Conservation (phyloP, 257 asterid species). For the Handroanthus guayacan region DNA sequence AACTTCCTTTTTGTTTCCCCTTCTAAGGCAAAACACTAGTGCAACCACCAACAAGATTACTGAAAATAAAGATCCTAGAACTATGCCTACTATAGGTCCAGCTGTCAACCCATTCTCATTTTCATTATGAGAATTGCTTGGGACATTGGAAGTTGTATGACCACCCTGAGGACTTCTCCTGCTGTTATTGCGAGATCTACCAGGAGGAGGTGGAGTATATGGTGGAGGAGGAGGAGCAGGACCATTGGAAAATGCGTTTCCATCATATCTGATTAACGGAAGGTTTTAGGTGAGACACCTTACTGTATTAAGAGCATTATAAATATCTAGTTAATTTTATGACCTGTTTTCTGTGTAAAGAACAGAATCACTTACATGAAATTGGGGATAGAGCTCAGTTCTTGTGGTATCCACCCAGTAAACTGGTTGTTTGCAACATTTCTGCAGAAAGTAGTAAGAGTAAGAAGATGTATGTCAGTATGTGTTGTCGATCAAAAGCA, state of each 20-base stretch:
- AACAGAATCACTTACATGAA: conserved; percentile 70
- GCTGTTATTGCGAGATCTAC: conserved; percentile 56
- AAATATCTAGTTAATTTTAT: conserved; percentile 17
- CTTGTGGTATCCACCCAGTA: conserved; percentile 92
- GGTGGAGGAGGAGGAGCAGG: conserved; percentile 99
- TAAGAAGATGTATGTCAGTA: conserved; percentile 22
- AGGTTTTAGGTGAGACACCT: conserved; percentile 34
- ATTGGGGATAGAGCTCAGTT: conserved; percentile 70
- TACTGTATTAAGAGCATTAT: conserved; percentile 22
- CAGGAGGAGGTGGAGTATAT: conserved; percentile 85
- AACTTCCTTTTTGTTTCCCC: conserved; percentile 75
- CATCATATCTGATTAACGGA: conserved; percentile 64
- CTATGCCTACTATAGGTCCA: conserved; percentile 83
- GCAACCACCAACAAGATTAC: conserved; percentile 58
- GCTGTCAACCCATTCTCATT: conserved; percentile 63
- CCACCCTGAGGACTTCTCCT: conserved; percentile 54
- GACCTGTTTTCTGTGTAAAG: conserved; percentile 11
- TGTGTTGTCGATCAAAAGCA: conserved; percentile 23
- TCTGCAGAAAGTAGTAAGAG: conserved; percentile 52
- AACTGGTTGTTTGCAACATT: conserved; percentile 91
- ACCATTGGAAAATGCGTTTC: conserved; percentile 79
- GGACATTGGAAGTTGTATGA: conserved; percentile 53
- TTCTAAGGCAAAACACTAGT: conserved; percentile 65
- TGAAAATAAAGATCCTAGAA: conserved; percentile 71
- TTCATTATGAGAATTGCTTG: conserved; percentile 46